A percentile compares a stretch with the other conserved stretches of the same genome.
phyloP scores from a whole-genome alignment of 345 rosid species.

The Aurinia saxatilis region DNA sequence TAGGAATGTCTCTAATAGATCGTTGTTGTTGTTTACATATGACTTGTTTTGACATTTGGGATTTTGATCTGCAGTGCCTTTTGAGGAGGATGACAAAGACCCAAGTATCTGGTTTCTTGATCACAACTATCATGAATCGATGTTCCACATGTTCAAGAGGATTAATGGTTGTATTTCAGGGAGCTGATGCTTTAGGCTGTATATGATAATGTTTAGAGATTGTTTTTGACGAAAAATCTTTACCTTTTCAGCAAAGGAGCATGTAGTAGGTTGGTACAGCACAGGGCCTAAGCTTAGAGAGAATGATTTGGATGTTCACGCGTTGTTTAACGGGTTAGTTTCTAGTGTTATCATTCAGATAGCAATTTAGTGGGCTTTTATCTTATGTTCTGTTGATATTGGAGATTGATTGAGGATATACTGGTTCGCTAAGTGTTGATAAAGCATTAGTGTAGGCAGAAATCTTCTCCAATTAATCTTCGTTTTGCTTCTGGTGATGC shows the following conservation, averaged over 20 bases:
- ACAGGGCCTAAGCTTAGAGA: constrained; percentile 84
- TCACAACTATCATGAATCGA: constrained; percentile 82
- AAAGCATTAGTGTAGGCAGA: neutral
- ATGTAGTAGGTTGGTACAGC: constrained; percentile 96
- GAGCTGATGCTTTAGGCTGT: neutral
- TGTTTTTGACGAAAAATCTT: neutral
- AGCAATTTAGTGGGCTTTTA: neutral
- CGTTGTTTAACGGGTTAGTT: constrained; percentile 54
- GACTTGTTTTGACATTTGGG: neutral
- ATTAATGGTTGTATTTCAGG: constrained; percentile 52
- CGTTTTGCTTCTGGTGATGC: constrained; percentile 9
- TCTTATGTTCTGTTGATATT: neutral
- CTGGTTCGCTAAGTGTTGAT: neutral
- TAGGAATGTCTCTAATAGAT: neutral
- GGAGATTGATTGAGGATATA: neutral
- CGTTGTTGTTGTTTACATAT: neutral
- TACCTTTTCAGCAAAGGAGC: constrained; percentile 76
- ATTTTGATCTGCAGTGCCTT: constrained; percentile 52
- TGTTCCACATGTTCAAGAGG: constrained; percentile 95
- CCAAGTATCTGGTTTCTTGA: constrained; percentile 88
- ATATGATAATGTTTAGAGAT: neutral
- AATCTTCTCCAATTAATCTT: neutral
- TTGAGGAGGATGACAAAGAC: constrained; percentile 86
- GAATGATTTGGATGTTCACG: constrained; percentile 82
- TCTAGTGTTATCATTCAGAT: neutral